Base-by-base conservation (phyloP, 2,329 filamentous ascomycete genomes). In the Monilinia laxa region DNA sequence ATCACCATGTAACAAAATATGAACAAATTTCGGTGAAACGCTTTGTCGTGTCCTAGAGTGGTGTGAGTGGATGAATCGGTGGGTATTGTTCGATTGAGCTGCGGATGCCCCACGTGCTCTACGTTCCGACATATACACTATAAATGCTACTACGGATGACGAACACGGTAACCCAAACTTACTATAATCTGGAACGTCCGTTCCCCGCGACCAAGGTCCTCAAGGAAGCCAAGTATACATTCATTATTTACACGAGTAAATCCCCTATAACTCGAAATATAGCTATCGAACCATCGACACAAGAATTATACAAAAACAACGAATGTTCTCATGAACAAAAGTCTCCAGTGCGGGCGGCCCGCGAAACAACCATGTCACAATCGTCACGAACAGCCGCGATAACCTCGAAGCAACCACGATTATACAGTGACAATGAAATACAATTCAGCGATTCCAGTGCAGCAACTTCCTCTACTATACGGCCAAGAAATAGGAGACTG, bases 401-500 rank as follows among this genome's bases (percentile, higher is more conserved):
- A 62, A 66, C 56, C 47, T 66, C 64, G 56, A 66, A 62, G 20
- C 47, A 66, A 66, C 62, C 64, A 25, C 64, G 64, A 60, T 53
- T 68, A 38, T 51, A 64, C 25, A 67, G 59, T 49, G 65, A 67
- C 16, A 45, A 62, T 18, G 59, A 64, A 28, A 45, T 31, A 56
- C 51, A 59, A 42, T 55, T 67, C 31, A 42, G 52, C 45, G 51
- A 64, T 57, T 49, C 57, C 18, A 49, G 52, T 16, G 60, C 65
- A 16, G 54, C 65, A 14, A 67, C 45, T 18, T 64, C 65, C 55
- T 69, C 69, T 28, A 73, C 67, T 52, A 72, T 75, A 31, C 71
- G 75, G 47, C 71, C 75, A 4, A 70, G 75, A 35, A 76, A 73
- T 69, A 70, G 71, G 64, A 71, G 74, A 66, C 62, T 75, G 38